Evolutionary conservation across 768 basidiomycete species (phyloP), one percentile per base, ranked within the genome.

Genomic region (Trichaptum fuscoviolaceum): DNA sequence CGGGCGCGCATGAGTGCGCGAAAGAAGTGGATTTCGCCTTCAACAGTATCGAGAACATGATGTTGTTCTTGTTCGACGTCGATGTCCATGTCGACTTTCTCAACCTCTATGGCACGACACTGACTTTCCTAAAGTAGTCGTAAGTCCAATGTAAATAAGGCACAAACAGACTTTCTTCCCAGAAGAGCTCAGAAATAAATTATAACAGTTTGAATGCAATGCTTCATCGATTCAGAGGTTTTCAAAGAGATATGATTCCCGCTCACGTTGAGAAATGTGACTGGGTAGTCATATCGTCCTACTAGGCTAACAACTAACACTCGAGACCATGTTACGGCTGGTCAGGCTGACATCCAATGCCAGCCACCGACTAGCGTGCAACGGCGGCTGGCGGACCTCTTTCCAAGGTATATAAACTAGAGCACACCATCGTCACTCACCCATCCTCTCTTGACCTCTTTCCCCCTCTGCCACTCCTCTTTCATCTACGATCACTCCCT

Each of bases 11-110:
- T 91, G 64, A 93, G 80, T 7, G 91, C 89, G 63, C 90, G 85
- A 74, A 95, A 94, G 77, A 95, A 90, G 9, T 90, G 83, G 61
- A 93, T 91, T 75, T 95, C 93, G 57, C 93, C 93, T 70, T 89
- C 86, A 64, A 92, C 84, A 7, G 85, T 87, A 73, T 88, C 83
- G 57, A 95, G 85, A 26, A 26, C 23, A 57, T 61, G 24, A 20
- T 61, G 2, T 12, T 34, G 10, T 17, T 61, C 59, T 12, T 61
- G 25, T 17, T 61, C 59, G 59, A 61, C 42, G 42, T 52, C 42
- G 42, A 52, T 52, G 42, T 52, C 42, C 42, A 52, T 52, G 42
- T 4, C 42, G 42, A 12, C 42, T 52, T 52, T 52, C 42, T 52
- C 42, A 52, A 52, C 42, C 2, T 52, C 42, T 20, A 4, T 20